Base-by-base conservation (phyloP, 73 alveolate species). In the Blepharisma japonicum region DNA sequence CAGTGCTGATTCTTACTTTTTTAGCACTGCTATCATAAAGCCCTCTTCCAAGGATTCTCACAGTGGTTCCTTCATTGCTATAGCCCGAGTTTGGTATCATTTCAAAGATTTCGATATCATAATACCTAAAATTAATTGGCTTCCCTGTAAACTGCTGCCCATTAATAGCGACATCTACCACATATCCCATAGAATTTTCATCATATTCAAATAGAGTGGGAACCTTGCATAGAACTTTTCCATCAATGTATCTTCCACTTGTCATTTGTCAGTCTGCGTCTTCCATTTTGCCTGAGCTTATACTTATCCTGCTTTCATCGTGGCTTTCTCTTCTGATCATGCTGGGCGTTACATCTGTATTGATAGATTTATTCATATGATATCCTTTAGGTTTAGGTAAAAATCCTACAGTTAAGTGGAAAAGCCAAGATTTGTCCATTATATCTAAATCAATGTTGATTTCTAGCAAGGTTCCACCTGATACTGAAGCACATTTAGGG, bases 401-500 rank as follows among this genome's bases (percentile, higher is more conserved):
- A 88, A 96, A 96, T 21, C 99, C 99, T 8, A 96, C 93, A 25
- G 94, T 93, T 71, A 96, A 79, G 71, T 92, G 91, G 82, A 85
- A 89, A 77, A 95, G 82, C 68, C 89, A 86, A 5, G 50, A 20
- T 61, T 61, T n/a, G 39, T 86, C 77, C 55, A 96, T 95, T n/a
- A 96, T 91, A 45, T 83, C 88, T 71, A 89, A 90, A 82, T 94
- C 99, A 49, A 95, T 87, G 79, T 92, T 88, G 32, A 95, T 94
- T 55, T 87, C 83, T 9, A 97, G 81, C 55, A 94, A 91, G 25
- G 98, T 89, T 39, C 97, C 97, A 46, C 99, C 99, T 39, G 86
- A 61, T 14, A 97, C 97, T 9, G 98, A 90, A 27, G 98, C 99
- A 82, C 98, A 95, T 85, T 97, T 97, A n/a, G 99, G 99, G 71